These are phyloP conservation scores for Tieghemostelium lacteum DNA, from an alignment of 78 protist species.

Conservation along the genomic window DNA sequence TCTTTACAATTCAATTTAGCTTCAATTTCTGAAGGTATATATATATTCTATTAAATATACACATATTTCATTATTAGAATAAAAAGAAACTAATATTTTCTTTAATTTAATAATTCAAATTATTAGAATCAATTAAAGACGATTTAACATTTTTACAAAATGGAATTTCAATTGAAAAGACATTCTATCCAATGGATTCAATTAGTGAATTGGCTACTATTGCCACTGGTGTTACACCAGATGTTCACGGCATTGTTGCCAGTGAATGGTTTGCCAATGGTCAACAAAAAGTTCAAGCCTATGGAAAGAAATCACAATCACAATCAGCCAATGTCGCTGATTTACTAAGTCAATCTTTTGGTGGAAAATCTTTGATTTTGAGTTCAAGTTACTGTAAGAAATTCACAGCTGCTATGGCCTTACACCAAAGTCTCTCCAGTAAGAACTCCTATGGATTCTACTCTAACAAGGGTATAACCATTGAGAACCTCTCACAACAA, in stretches of 20 bases:
- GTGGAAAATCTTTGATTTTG: constrained; percentile 34
- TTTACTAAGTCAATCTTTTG: not conserved
- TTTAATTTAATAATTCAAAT: not conserved
- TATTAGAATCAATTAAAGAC: not conserved
- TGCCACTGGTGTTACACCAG: constrained; percentile 67
- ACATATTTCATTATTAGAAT: not conserved
- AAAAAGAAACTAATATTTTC: not conserved
- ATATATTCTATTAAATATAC: not conserved
- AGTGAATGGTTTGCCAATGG: constrained; percentile 6
- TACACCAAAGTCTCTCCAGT: not conserved
- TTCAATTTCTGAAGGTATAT: not conserved
- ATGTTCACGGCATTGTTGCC: constrained; percentile 40
- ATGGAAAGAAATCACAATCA: not conserved
- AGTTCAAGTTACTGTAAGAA: not conserved
- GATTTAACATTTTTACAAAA: not conserved
- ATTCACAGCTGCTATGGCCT: constrained; percentile 23
- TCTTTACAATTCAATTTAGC: constrained; percentile 36
- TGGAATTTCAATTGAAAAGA: constrained; percentile 28
- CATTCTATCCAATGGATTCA: constrained; percentile 38
- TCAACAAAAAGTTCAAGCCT: constrained; percentile 25
- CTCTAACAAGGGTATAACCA: not conserved
- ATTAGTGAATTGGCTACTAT: constrained; percentile 54
- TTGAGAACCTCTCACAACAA: too few relatives aligned
- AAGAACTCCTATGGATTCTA: not conserved
- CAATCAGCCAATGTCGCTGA: constrained; percentile 49